Evolutionary conservation across 108 stramenopile genomes (phyloP).

Genomic region (Fistulifera pelliculosa): DNA sequence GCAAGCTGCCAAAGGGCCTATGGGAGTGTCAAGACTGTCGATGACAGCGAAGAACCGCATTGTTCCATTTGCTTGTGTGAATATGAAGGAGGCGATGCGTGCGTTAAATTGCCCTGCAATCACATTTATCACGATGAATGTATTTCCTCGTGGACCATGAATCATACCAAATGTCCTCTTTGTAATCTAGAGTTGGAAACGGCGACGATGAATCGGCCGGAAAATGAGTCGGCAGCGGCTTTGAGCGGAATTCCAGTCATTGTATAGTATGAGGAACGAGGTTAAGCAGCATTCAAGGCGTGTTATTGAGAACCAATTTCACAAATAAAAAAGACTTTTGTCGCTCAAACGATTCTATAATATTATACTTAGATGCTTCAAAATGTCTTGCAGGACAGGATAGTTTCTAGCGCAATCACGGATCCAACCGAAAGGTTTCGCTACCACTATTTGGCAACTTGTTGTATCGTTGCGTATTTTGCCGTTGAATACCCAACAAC

Average conservation of each 20-base stretch:
- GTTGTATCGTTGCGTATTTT: conserved; percentile 44
- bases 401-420: too few species aligned
- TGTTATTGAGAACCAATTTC: too few species aligned
- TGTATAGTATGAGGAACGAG: background rate
- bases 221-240: background rate
- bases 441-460: too few species aligned
- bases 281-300: too few species aligned
- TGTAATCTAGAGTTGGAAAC: conserved; percentile 73
- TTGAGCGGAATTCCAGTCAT: background rate
- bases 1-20: conserved; percentile 11
- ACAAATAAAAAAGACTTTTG: too few species aligned
- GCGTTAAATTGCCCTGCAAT: conserved; percentile 57
- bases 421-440: too few species aligned
- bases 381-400: too few species aligned
- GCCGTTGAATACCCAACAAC: conserved; percentile 65
- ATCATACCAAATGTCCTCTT: conserved; percentile 73
- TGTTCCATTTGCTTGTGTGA: conserved; percentile 86
- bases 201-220: background rate
- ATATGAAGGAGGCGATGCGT: conserved; percentile 67
- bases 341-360: too few species aligned
- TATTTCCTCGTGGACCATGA: conserved; percentile 61
- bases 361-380: too few species aligned
- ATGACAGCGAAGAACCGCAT: conserved; percentile 35
- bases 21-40: conserved; percentile 19
- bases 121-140: conserved; percentile 82